Conservation (phyloP, 805 yeast species). For the Candida montana region DNA sequence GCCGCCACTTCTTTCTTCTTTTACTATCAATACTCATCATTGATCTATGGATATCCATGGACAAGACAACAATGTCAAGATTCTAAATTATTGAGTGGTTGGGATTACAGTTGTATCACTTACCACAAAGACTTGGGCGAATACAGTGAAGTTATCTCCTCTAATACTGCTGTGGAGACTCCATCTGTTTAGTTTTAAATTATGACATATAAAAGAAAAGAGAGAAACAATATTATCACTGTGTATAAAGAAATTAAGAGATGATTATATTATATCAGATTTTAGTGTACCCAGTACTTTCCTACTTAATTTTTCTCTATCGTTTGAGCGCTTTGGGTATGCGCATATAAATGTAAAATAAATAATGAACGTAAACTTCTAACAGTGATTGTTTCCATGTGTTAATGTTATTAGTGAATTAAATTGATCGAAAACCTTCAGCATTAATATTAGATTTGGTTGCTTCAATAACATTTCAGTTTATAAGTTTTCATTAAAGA, state of each 20-base stretch:
- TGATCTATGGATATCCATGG: constrained; percentile 80
- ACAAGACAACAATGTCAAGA: constrained; percentile 59
- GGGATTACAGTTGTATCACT: constrained; percentile 85
- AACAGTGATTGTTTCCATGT: too few species aligned
- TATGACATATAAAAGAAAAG: too few species aligned
- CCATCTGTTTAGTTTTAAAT: neutral
- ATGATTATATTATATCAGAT: too few species aligned
- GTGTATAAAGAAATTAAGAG: neutral
- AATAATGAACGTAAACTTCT: neutral
- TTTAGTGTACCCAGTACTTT: too few species aligned
- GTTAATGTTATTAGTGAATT: too few species aligned
- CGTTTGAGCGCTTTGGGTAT: too few species aligned
- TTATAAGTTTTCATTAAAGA: too few species aligned
- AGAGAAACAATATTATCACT: neutral
- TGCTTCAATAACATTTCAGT: too few species aligned
- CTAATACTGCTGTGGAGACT: neutral
- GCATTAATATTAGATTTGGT: too few species aligned
- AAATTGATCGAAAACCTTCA: too few species aligned
- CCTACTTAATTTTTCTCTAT: too few species aligned
- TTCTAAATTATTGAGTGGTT: constrained; percentile 52
- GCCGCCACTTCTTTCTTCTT: constrained; percentile 45
- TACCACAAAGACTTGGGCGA: constrained; percentile 24
- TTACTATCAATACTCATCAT: constrained; percentile 60
- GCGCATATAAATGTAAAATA: too few species aligned
- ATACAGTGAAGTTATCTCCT: neutral